Evolutionary conservation across 768 basidiomycete species (phyloP).

Genomic region (Sutorius australiensis): DNA sequence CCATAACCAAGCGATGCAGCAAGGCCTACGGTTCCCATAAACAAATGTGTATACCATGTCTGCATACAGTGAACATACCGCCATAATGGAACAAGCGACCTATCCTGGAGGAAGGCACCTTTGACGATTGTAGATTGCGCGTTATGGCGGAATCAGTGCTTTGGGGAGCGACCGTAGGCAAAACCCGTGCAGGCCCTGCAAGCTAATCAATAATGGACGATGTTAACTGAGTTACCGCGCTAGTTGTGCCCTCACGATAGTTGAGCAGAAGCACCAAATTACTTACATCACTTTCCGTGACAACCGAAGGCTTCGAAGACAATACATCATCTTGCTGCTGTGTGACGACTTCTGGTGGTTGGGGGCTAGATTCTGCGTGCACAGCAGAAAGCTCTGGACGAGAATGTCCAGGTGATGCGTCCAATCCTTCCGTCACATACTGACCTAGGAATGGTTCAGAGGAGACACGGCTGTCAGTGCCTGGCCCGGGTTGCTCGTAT

Average conservation of each 20-base stretch:
- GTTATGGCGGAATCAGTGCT: neutral
- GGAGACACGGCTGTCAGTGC: neutral
- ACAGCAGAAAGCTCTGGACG: neutral
- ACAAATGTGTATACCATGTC: neutral
- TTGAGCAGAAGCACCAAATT: neutral
- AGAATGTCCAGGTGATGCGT: neutral
- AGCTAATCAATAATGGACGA: slow-evolving; percentile 3
- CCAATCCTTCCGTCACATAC: neutral
- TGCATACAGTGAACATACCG: slow-evolving; percentile 42
- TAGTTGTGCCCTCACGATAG: neutral
- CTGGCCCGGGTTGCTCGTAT: neutral
- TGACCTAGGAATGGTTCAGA: neutral
- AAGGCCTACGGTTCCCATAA: slow-evolving; percentile 57
- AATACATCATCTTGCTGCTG: neutral
- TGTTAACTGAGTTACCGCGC: neutral
- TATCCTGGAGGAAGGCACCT: slow-evolving; percentile 85
- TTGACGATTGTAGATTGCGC: slow-evolving; percentile 70
- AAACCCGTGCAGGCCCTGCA: neutral
- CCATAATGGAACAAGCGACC: slow-evolving; percentile 94
- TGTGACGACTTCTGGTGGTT: too few relatives aligned
- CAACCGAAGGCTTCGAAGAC: neutral
- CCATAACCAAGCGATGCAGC: slow-evolving; percentile 88
- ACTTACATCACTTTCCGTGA: slow-evolving; percentile 6
- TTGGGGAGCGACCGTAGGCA: neutral
- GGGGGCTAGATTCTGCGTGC: neutral